phyloP scores from a whole-genome alignment of 2,329 filamentous ascomycete genomes.

The Calonectria henricotiae region DNA sequence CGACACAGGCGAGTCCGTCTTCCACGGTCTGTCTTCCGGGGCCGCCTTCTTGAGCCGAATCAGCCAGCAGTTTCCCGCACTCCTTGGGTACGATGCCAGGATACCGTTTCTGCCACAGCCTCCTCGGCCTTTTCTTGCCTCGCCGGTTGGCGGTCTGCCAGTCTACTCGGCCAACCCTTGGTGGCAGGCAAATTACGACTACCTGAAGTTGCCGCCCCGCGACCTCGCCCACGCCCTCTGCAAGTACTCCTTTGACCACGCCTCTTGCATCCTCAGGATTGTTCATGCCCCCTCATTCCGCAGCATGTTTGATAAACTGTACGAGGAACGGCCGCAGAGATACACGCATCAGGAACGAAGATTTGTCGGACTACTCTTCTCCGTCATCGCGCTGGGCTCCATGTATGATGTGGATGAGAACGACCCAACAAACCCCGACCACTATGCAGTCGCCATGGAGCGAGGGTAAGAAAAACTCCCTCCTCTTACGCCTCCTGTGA shows the following conservation, averaged over 20 bases:
- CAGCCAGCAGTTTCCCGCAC: slow-evolving; percentile 1
- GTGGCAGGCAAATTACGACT: slow-evolving; percentile 9
- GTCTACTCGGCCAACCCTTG: slow-evolving; percentile 1
- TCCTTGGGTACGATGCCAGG: background rate
- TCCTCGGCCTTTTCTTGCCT: slow-evolving; percentile 1
- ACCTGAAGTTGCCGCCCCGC: background rate
- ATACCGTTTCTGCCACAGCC: background rate
- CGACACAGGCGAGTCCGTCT: background rate
- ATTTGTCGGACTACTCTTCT: background rate
- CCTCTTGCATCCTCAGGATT: background rate
- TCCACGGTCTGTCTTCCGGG: background rate
- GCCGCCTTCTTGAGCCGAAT: slow-evolving; percentile 8
- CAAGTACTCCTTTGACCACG: background rate
- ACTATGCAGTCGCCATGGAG: slow-evolving; percentile 4
- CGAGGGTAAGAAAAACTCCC: background rate
- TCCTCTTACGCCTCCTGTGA: background rate
- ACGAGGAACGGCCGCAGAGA: background rate
- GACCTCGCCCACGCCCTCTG: background rate
- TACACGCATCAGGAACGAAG: background rate
- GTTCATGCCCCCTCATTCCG: background rate
- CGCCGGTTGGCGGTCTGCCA: background rate
- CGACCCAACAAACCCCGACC: slow-evolving; percentile 7
- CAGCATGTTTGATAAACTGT: background rate
- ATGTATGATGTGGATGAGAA: slow-evolving; percentile 12
- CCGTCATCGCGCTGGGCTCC: slow-evolving; percentile 2